phyloP scores from a whole-genome alignment of 176 grass and related monocot species.

The Poa annua region DNA sequence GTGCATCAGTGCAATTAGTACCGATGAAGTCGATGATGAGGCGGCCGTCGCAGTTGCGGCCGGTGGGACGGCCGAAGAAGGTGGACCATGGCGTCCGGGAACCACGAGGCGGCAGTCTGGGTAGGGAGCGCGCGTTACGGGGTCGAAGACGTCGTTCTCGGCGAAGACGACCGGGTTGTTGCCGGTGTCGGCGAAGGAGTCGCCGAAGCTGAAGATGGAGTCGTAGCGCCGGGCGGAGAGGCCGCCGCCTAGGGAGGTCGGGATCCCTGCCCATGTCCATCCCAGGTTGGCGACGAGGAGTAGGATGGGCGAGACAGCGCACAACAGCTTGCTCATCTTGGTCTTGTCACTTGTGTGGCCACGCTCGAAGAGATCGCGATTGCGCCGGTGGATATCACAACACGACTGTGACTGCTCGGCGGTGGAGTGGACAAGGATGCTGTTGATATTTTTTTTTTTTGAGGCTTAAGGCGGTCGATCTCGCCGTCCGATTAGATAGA shows the following conservation, averaged over 20 bases:
- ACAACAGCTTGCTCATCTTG: neutral
- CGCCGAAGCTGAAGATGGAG: constrained; percentile 60
- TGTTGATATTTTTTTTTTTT: no score
- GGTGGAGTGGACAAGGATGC: no score
- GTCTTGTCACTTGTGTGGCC: neutral
- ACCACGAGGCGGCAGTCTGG: no score
- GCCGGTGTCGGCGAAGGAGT: constrained; percentile 60
- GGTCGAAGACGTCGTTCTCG: neutral
- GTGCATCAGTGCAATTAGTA: no score
- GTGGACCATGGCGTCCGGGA: no score
- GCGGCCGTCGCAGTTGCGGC: constrained; percentile 41
- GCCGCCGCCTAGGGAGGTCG: no score
- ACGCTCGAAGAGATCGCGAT: no score
- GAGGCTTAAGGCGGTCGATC: no score
- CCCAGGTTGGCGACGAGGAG: neutral
- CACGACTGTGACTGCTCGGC: no score
- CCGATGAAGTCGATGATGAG: constrained; percentile 47
- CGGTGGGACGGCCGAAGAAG: constrained; percentile 42
- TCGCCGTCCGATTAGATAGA: no score
- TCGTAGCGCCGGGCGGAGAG: neutral
- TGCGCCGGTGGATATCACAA: no score
- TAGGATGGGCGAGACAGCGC: neutral
- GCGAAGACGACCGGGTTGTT: constrained; percentile 35
- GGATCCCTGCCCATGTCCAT: neutral
- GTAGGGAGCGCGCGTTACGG: constrained; percentile 2